These are phyloP conservation scores for Aspergillus fructus DNA, from an alignment of 2,329 filamentous ascomycete genomes.

Conservation along the genomic window DNA sequence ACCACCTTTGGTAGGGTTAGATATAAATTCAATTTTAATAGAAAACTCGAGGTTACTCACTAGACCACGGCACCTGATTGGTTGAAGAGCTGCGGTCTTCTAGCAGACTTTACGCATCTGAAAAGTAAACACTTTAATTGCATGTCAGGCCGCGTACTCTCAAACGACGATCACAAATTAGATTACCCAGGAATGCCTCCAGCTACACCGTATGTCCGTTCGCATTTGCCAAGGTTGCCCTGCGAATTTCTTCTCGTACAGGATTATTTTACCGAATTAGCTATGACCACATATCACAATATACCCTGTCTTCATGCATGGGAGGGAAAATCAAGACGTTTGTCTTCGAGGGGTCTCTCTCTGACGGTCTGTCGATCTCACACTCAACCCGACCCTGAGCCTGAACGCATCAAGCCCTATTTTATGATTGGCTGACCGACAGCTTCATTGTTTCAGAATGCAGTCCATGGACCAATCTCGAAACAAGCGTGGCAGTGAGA, in stretches of 20 bases:
- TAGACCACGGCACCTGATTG: conserved; percentile 20
- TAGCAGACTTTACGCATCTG: neutral
- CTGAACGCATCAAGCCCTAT: neutral
- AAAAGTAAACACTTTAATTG: no score
- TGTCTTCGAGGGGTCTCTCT: neutral
- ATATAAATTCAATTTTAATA: neutral
- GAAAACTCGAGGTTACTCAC: conserved; percentile 1
- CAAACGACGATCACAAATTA: no score
- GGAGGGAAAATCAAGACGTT: neutral
- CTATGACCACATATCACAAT: no score
- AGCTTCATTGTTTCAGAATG: conserved; percentile 6
- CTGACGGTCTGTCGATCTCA: no score
- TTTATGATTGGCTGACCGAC: neutral
- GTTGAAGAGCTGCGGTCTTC: neutral
- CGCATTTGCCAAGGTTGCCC: no score
- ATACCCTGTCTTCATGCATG: no score
- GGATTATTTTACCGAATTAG: no score
- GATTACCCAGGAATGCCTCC: no score
- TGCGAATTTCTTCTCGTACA: no score
- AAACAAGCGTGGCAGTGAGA: neutral
- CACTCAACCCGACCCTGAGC: neutral
- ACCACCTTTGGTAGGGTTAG: conserved; percentile 7
- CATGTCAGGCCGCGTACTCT: no score
- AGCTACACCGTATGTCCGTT: no score
- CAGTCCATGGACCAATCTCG: neutral